These are phyloP conservation scores for Naganishia sp. DNA, from an alignment of 1,284 basidiomycete species.

Conservation along the genomic window DNA sequence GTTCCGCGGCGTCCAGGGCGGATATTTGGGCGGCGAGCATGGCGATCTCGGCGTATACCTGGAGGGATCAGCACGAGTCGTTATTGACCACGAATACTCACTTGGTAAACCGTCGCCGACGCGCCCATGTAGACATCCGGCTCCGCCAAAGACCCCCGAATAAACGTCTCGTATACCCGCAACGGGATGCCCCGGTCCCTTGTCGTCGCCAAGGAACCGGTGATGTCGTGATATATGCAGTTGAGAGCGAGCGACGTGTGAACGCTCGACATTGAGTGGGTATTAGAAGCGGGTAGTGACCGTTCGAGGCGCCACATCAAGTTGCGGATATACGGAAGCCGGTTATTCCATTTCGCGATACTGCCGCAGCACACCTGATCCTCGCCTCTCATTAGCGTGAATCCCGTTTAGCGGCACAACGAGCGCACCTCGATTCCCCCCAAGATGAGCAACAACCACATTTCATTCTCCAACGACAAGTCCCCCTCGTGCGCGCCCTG, in stretches of 20 bases:
- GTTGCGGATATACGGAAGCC: slow-evolving; percentile 32
- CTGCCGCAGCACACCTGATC: slow-evolving; percentile 28
- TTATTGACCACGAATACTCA: slow-evolving; percentile 12
- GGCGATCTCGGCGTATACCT: slow-evolving; percentile 40
- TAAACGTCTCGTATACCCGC: slow-evolving; percentile 39
- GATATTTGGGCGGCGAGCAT: slow-evolving; percentile 36
- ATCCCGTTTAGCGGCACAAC: too few species aligned
- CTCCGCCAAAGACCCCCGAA: slow-evolving; percentile 35
- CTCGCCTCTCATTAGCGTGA: neutral
- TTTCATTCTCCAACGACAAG: slow-evolving; percentile 38
- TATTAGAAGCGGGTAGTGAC: slow-evolving; percentile 20
- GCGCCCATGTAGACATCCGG: slow-evolving; percentile 43
- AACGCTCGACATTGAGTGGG: slow-evolving; percentile 27
- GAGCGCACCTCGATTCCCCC: slow-evolving; percentile 41
- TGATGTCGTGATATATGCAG: slow-evolving; percentile 42
- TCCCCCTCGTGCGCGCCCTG: slow-evolving; percentile 31
- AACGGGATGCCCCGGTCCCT: slow-evolving; percentile 38
- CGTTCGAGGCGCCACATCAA: slow-evolving; percentile 26
- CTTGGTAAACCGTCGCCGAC: slow-evolving; percentile 39
- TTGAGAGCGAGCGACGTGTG: slow-evolving; percentile 39
- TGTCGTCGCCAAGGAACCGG: slow-evolving; percentile 36
- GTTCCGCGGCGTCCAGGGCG: neutral
- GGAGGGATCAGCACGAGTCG: neutral
- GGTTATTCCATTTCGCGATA: slow-evolving; percentile 31
- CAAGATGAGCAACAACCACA: slow-evolving; percentile 43